Conservation (phyloP, 2,329 filamentous ascomycete genomes). For the Botrytis medusae region DNA sequence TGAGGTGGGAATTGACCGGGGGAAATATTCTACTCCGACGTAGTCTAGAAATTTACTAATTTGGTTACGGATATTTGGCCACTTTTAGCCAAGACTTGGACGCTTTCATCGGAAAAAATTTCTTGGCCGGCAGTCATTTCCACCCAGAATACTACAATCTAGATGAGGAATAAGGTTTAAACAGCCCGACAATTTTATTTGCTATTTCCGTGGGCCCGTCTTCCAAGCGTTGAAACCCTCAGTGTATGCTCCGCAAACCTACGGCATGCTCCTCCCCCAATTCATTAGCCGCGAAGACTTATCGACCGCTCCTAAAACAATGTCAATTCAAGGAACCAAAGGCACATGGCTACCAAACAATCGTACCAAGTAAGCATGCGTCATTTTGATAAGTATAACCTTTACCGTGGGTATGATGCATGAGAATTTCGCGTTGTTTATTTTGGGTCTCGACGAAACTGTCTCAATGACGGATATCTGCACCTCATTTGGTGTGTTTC, state of each 20-base stretch:
- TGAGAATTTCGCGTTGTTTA: not conserved
- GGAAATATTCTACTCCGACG: not conserved
- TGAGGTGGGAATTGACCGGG: too few species aligned
- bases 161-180: not conserved
- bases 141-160: not conserved
- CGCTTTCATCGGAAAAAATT: not conserved
- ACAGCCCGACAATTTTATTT: not conserved
- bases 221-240: not conserved
- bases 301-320: not conserved
- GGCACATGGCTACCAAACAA: too few species aligned
- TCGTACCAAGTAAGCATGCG: not conserved
- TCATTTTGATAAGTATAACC: not conserved
- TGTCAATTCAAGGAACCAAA: not conserved
- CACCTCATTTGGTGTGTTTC: not conserved
- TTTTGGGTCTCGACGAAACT: not conserved
- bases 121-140: not conserved
- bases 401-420: not conserved
- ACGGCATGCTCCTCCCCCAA: too few species aligned
- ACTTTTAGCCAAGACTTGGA: not conserved
- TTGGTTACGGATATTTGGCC: not conserved
- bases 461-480: not conserved
- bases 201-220: not conserved
- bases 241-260: too few species aligned
- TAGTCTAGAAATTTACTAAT: not conserved
- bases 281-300: not conserved